phyloP scores from a whole-genome alignment of 805 yeast species.

The Lipomyces lipofer region DNA sequence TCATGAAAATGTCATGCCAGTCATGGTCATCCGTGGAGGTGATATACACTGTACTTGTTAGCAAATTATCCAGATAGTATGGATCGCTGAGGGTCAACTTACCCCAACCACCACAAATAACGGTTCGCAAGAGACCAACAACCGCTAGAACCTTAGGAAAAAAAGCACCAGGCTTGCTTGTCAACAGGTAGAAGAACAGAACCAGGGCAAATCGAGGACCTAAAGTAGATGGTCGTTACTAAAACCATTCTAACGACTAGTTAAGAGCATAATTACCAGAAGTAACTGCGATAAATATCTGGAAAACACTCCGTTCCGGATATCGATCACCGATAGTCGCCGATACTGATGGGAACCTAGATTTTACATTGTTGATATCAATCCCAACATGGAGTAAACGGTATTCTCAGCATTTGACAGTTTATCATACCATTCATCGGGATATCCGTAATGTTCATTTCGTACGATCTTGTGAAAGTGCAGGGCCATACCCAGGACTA shows the following conservation, averaged over 20 bases:
- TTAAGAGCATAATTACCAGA: conserved; percentile 52
- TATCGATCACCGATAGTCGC: conserved; percentile 97
- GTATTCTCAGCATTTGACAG: neutral
- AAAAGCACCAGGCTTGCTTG: conserved; percentile 39
- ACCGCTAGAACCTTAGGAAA: conserved; percentile 40
- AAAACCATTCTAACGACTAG: too few relatives aligned
- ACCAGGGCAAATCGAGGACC: conserved; percentile 29
- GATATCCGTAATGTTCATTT: conserved; percentile 85
- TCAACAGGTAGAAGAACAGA: conserved; percentile 21
- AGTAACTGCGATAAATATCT: conserved; percentile 85
- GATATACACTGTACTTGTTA: conserved; percentile 59
- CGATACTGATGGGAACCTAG: conserved; percentile 82
- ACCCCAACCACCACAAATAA: conserved; percentile 95
- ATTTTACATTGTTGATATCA: too few relatives aligned
- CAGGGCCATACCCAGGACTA: conserved; percentile 41
- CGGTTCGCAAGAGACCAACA: conserved; percentile 82
- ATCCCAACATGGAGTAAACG: too few relatives aligned
- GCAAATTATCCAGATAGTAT: neutral
- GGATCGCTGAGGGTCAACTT: neutral
- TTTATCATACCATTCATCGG: conserved; percentile 78
- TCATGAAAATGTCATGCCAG: conserved; percentile 94
- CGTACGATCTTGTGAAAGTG: conserved; percentile 88
- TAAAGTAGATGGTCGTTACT: conserved; percentile 26
- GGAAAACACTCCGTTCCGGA: conserved; percentile 93
- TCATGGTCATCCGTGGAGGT: conserved; percentile 97